phyloP scores from a whole-genome alignment of 2,329 filamentous ascomycete genomes.

The Gyromitra esculenta region DNA sequence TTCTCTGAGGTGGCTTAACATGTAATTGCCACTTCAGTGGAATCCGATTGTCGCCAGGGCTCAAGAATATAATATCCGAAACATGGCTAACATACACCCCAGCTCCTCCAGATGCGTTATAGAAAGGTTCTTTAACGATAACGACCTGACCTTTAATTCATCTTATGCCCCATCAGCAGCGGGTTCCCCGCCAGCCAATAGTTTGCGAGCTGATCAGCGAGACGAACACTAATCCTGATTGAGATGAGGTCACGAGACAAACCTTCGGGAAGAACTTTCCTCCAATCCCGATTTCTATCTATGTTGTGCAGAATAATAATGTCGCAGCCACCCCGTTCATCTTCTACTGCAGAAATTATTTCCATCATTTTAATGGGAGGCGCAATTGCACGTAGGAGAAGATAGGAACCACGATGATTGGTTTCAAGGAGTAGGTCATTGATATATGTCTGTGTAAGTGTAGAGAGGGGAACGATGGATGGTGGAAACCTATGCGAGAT shows the following conservation, averaged over 20 bases:
- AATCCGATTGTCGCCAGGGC: not conserved
- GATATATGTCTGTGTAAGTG: constrained; percentile 7
- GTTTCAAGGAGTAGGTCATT: constrained; percentile 12
- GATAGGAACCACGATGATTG: constrained; percentile 16
- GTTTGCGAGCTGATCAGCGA: not conserved
- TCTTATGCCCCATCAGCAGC: not conserved
- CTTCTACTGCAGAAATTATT: not conserved
- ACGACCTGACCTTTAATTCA: not conserved
- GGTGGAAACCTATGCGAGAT: constrained; percentile 11
- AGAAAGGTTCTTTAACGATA: not conserved
- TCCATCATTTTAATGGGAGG: not conserved
- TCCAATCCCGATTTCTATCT: not conserved
- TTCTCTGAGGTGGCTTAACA: not conserved
- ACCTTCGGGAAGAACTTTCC: not conserved
- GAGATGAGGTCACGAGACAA: not conserved
- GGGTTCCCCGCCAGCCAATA: not conserved
- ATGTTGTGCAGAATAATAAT: not conserved
- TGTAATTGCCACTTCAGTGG: not conserved
- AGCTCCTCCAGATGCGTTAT: not conserved
- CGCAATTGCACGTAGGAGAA: constrained; percentile 7
- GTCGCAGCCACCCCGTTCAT: not conserved
- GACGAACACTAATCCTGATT: not conserved
- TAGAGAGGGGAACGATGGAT: constrained; percentile 1
- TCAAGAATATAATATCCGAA: constrained; percentile 1
- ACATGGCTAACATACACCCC: not conserved